Base-by-base conservation (phyloP, 2,329 filamentous ascomycete genomes). In the Neonectria faginata region DNA sequence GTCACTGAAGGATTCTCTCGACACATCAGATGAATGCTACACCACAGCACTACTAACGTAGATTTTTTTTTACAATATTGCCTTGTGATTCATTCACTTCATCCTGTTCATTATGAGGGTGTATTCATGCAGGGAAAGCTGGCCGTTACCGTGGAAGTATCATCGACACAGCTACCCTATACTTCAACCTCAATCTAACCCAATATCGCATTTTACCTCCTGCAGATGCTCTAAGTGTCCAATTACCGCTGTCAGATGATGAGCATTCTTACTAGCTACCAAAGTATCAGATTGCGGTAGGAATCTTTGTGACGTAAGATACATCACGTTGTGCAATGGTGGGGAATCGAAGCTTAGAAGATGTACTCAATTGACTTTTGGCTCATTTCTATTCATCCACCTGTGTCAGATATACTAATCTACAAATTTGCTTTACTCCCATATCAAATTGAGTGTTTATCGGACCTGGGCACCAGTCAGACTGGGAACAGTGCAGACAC, bases 391-490 rank as follows among this genome's bases (percentile, higher is more conserved):
- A 58, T 53, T 62, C 60, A 48, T 65, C 36, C 12, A 59, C 29
- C n/a, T 18, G 39, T 18, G 14, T 18, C 39, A 42, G n/a, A 20
- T 20, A 42, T 42, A 18, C 39, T 20, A 41, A 44, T 66, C 65
- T 71, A 56, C 11, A 53, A 8, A 42, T n/a, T 48, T 60, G 36
- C 48, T 53, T 25, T 22, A 44, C 51, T 9, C 5, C 1, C 16
- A 39, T 57, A n/a, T 60, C n/a, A 5, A 5, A 42, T 3, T 20
- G n/a, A n/a, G 18, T 20, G 29, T 73, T 81, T 92, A 98, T 85
- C 94, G 88, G 68, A 98, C 93, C 69, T 89, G 88, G 68, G 92
- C 96, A 42, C 89, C 90, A 82, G 90, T 91, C 76, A 99, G 84
- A 64, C 85, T 92, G 80, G 91, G 88, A 66, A 98, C 94, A 48